Conservation (phyloP, 495 filamentous ascomycete species). For the Staphylotrichum tortipilum region DNA sequence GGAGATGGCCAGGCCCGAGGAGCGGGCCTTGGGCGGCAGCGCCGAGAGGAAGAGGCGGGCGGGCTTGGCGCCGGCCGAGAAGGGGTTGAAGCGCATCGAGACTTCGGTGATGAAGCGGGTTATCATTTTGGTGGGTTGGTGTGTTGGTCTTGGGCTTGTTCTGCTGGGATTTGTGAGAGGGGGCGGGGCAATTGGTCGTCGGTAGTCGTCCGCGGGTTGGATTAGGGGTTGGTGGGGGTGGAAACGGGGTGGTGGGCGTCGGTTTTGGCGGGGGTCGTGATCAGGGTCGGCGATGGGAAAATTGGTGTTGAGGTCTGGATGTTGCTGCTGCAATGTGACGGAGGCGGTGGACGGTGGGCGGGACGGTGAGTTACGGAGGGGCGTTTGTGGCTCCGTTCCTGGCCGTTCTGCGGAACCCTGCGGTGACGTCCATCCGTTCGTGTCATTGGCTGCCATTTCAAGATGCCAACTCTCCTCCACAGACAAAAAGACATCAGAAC, state of each 20-base stretch:
- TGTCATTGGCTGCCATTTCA: neutral
- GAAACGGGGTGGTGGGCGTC: neutral
- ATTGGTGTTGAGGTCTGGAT: conserved; percentile 11
- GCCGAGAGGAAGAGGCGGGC: conserved; percentile 78
- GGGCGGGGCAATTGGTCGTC: neutral
- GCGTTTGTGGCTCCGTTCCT: neutral
- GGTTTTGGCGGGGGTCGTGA: neutral
- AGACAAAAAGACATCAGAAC: neutral
- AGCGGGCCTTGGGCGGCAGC: conserved; percentile 71
- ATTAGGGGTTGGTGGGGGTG: neutral
- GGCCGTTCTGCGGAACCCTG: neutral
- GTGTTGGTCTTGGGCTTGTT: neutral
- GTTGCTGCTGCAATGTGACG: conserved; percentile 2
- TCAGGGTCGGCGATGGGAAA: neutral
- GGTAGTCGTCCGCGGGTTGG: neutral
- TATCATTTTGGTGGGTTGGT: conserved; percentile 60
- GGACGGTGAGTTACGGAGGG: neutral
- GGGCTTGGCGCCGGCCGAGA: conserved; percentile 64
- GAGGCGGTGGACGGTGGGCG: conserved; percentile 4
- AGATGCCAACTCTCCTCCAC: conserved; percentile 8
- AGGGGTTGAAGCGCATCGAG: conserved; percentile 83
- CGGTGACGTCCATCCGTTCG: neutral
- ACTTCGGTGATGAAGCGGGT: conserved; percentile 80
- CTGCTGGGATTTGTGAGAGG: no score
- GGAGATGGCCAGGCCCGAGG: conserved; percentile 62